These are phyloP conservation scores for Fusarium tuaranense DNA, from an alignment of 2,329 filamentous ascomycete species.

Conservation along the genomic window DNA sequence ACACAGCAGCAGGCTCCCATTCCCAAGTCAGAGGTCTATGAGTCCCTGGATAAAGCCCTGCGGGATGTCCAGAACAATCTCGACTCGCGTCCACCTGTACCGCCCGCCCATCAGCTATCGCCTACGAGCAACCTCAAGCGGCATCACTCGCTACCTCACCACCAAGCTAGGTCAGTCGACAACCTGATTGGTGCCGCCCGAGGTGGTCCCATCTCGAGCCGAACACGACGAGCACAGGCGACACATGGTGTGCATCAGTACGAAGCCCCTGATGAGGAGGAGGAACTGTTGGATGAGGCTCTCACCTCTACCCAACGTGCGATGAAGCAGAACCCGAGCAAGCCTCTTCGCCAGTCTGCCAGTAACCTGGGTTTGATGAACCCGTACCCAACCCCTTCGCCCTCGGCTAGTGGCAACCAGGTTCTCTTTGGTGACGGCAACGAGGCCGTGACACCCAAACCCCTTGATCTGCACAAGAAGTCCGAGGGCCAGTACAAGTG, in stretches of 20 bases:
- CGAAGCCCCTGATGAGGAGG: slow-evolving; percentile 95
- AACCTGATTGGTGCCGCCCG: slow-evolving; percentile 70
- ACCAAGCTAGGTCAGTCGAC: slow-evolving; percentile 72
- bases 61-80: slow-evolving; percentile 64
- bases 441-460: slow-evolving; percentile 74
- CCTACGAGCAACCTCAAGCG: slow-evolving; percentile 69
- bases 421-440: slow-evolving; percentile 78
- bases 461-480: slow-evolving; percentile 75
- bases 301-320: slow-evolving; percentile 81
- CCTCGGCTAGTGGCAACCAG: slow-evolving; percentile 86
- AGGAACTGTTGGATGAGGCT: slow-evolving; percentile 93
- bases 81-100: slow-evolving; percentile 62
- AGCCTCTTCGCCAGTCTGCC: slow-evolving; percentile 69
- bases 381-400: slow-evolving; percentile 74
- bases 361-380: slow-evolving; percentile 71
- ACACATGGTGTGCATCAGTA: slow-evolving; percentile 83
- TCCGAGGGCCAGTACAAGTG: slow-evolving; percentile 74
- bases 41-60: slow-evolving; percentile 70
- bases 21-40: slow-evolving; percentile 67
- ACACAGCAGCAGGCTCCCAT: slow-evolving; percentile 61
- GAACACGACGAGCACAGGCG: slow-evolving; percentile 83
- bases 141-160: slow-evolving; percentile 73
- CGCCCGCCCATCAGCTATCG: slow-evolving; percentile 63
- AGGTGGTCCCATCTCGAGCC: slow-evolving; percentile 76
- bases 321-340: slow-evolving; percentile 64